Evolutionary conservation across 768 basidiomycete species (phyloP).

Genomic region (Pleurotus eryngii): DNA sequence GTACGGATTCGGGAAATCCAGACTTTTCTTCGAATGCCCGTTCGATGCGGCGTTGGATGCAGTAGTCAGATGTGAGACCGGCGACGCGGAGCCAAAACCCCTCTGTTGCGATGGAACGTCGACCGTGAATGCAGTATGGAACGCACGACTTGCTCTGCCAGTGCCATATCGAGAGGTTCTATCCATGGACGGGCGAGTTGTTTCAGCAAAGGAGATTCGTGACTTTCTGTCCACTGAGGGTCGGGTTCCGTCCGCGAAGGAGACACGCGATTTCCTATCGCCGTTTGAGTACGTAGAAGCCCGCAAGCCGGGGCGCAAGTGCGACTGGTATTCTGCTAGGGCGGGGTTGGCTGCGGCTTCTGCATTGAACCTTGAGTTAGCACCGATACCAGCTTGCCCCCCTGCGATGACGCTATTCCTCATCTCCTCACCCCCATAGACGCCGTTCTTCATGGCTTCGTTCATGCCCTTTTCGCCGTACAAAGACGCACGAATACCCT

Average conservation of each 20-base stretch:
- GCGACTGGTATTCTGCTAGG: constrained; percentile 32
- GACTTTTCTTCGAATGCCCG: not conserved
- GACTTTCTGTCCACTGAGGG: constrained; percentile 20
- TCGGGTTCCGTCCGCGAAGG: constrained; percentile 58
- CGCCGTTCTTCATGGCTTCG: constrained; percentile 7
- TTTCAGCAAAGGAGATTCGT: constrained; percentile 36
- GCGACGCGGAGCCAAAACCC: not conserved
- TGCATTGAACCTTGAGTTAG: constrained; percentile 22
- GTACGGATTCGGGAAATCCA: not conserved
- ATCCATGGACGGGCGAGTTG: constrained; percentile 39
- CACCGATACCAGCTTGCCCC: constrained; percentile 38
- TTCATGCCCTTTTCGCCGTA: constrained; percentile 30
- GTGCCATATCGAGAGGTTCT: constrained; percentile 18
- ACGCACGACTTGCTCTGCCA: constrained; percentile 23
- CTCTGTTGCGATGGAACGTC: not conserved
- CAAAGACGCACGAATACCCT: constrained; percentile 70
- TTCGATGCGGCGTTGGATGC: not conserved
- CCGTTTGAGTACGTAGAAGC: constrained; percentile 32
- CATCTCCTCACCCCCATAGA: constrained; percentile 7
- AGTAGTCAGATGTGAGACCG: constrained; percentile 1
- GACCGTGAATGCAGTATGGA: constrained; percentile 31
- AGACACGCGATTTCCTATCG: constrained; percentile 55
- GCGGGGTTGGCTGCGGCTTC: constrained; percentile 18
- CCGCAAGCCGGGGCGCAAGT: constrained; percentile 45
- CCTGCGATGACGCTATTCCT: constrained; percentile 31